These are phyloP conservation scores for Aspergillus bombycis DNA, from an alignment of 2,329 filamentous ascomycete species.

Conservation along the genomic window DNA sequence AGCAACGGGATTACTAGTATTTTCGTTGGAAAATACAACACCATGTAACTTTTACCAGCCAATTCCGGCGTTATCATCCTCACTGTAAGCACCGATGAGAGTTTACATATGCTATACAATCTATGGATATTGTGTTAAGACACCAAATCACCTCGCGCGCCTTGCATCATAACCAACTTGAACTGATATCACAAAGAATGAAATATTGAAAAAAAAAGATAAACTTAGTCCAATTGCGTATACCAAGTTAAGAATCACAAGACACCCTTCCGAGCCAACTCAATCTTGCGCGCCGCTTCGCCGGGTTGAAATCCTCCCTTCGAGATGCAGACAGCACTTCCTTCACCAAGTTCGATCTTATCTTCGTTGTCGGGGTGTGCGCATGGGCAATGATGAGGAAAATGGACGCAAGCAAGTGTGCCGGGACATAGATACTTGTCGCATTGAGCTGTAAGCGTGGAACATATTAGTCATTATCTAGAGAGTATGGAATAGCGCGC, in stretches of 20 bases:
- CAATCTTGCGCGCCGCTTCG: slow-evolving; percentile 52
- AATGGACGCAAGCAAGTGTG: slow-evolving; percentile 91
- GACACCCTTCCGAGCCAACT: slow-evolving; percentile 53
- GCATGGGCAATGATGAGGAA: slow-evolving; percentile 96
- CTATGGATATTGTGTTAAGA: not conserved
- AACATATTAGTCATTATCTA: slow-evolving; percentile 6
- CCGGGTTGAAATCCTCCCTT: slow-evolving; percentile 52
- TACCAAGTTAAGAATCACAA: slow-evolving; percentile 36
- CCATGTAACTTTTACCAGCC: not conserved
- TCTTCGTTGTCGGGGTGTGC: slow-evolving; percentile 76
- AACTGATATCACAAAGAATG: not conserved
- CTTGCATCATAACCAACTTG: not conserved
- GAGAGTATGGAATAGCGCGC: not conserved
- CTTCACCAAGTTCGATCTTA: slow-evolving; percentile 66
- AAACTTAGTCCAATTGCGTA: not conserved
- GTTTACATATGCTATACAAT: not conserved
- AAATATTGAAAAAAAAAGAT: not conserved
- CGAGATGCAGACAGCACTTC: slow-evolving; percentile 52
- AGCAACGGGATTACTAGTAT: not conserved
- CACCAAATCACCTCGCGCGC: not conserved
- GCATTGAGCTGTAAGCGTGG: slow-evolving; percentile 67
- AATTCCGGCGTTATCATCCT: not conserved
- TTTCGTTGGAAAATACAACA: not conserved
- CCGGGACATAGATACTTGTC: slow-evolving; percentile 93
- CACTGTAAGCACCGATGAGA: not conserved